Evolutionary conservation across 192 early-diverging fungal species (phyloP), one percentile per base, ranked within the genome.

Genomic region (Coemansia interrupta): DNA sequence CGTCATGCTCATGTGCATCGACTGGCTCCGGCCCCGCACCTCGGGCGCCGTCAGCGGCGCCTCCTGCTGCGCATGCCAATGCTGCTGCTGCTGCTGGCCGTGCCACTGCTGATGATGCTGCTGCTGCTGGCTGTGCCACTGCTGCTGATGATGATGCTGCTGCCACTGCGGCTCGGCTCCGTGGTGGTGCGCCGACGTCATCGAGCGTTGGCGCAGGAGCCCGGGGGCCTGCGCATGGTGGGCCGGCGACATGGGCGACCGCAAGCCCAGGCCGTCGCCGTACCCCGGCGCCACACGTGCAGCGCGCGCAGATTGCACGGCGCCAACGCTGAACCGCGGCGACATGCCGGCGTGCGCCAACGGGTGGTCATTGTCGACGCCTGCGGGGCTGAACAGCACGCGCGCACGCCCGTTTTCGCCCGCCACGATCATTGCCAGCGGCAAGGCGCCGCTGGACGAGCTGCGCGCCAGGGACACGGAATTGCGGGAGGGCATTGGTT

Each of bases 391-490:
- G 50, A 72, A 72, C 22, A 65, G 43, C 22, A 75, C 73, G 36
- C 73, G 66, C 14, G 73, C 73, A 11, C 67, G 66, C 5, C 73
- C 73, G 48, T 75, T 65, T 22, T 65, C 73, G 26, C 66, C 73
- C 0, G 58, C 44, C 23, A 75, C 63, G 7, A 75, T 75, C 56
- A 54, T 61, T 1, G 73, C 63, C 51, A 48, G 39, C 29, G 62
- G 43, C 51, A 68, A 52, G 4, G 49, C 30, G 3, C 64, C 44
- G 32, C 45, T 32, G 0, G 54, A 43, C 4, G 53, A 46, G 44
- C 57, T 39, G 20, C 41, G 26, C 36, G 40, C 20, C 44, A 24
- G 61, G 38, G 40, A 26, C 36, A 40, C 44, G 47, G 63, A 24
- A 47, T 10, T 12, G 26, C 15, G 32, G 9, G n/a, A 5, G 5